These are phyloP conservation scores for Boletellus sp. DNA, from an alignment of 768 basidiomycete genomes.

Conservation along the genomic window DNA sequence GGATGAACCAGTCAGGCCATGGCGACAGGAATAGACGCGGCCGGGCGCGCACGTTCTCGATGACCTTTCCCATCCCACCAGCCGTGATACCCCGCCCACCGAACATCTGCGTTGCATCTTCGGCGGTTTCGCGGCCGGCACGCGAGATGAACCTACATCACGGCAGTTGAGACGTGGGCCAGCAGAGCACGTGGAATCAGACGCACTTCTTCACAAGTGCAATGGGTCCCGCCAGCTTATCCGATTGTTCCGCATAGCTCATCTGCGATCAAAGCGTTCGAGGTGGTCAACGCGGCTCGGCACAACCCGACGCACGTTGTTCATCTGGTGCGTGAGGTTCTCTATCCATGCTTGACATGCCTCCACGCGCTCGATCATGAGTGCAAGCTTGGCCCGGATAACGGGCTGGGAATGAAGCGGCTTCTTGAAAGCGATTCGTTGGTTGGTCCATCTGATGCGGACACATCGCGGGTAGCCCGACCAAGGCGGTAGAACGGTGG, in stretches of 20 bases:
- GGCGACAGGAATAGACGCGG: no score
- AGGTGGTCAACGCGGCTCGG: background rate
- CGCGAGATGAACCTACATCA: slow-evolving; percentile 58
- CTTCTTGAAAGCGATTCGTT: slow-evolving; percentile 89
- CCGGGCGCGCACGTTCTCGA: slow-evolving; percentile 64
- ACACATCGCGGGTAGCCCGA: slow-evolving; percentile 3
- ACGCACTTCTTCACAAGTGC: slow-evolving; percentile 84
- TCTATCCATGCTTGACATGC: slow-evolving; percentile 87
- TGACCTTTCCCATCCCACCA: slow-evolving; percentile 81
- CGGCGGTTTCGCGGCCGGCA: slow-evolving; percentile 46
- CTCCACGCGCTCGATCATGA: slow-evolving; percentile 90
- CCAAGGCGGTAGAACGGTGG: background rate
- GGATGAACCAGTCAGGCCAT: background rate
- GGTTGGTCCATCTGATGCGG: slow-evolving; percentile 73
- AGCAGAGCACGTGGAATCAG: background rate
- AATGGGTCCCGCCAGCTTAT: slow-evolving; percentile 84
- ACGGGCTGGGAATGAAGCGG: slow-evolving; percentile 79
- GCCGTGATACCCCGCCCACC: slow-evolving; percentile 86
- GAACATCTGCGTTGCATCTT: slow-evolving; percentile 81
- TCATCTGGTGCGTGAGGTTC: slow-evolving; percentile 88
- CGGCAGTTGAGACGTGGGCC: slow-evolving; percentile 2
- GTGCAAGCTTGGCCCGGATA: slow-evolving; percentile 81
- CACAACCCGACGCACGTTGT: slow-evolving; percentile 50
- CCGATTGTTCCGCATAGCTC: slow-evolving; percentile 80
- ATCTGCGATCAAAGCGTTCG: slow-evolving; percentile 48